A percentile compares a stretch with the other conserved stretches of the same genome.
These are phyloP conservation scores for Globisporangium barbulae DNA, from an alignment of 352 stramenopile genomes.

Conservation along the genomic window DNA sequence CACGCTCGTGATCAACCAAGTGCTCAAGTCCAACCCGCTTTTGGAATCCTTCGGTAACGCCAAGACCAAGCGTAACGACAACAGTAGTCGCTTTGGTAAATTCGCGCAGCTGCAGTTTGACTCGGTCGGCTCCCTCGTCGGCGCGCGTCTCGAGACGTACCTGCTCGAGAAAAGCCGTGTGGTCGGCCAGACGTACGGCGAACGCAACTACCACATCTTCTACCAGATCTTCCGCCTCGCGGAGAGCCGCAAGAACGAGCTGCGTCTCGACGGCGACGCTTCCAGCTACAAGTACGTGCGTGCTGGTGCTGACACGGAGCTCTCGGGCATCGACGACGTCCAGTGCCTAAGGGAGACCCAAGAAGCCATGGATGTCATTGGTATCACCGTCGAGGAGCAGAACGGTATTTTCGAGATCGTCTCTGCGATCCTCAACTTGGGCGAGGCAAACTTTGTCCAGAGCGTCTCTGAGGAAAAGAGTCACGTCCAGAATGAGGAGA, in stretches of 20 bases:
- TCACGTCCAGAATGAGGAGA: slow-evolving; percentile 52
- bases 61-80: slow-evolving; percentile 85
- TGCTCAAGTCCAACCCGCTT: slow-evolving; percentile 74
- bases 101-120: slow-evolving; percentile 83
- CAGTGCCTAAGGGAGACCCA: slow-evolving; percentile 82
- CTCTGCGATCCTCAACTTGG: slow-evolving; percentile 95
- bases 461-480: slow-evolving; percentile 49
- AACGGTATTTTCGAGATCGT: slow-evolving; percentile 94
- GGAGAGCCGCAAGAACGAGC: slow-evolving; percentile 36
- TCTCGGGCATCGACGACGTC: slow-evolving; percentile 66
- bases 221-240: slow-evolving; percentile 91
- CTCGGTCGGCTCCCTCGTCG: slow-evolving; percentile 50
- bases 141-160: slow-evolving; percentile 88
- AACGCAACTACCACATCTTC: slow-evolving; percentile 99
- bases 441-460: slow-evolving; percentile 92
- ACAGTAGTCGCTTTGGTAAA: slow-evolving; percentile 78
- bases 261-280: slow-evolving; percentile 58
- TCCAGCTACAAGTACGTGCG: slow-evolving; percentile 80
- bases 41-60: slow-evolving; percentile 79
- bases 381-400: slow-evolving; percentile 84
- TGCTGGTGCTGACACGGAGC: slow-evolving; percentile 42
- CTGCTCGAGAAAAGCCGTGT: slow-evolving; percentile 96
- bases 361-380: slow-evolving; percentile 88
- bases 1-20: slow-evolving; percentile 75
- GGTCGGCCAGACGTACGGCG: slow-evolving; percentile 83